Conservation (phyloP, 495 filamentous ascomycete genomes). For the Aspergillus olivimuriae region DNA sequence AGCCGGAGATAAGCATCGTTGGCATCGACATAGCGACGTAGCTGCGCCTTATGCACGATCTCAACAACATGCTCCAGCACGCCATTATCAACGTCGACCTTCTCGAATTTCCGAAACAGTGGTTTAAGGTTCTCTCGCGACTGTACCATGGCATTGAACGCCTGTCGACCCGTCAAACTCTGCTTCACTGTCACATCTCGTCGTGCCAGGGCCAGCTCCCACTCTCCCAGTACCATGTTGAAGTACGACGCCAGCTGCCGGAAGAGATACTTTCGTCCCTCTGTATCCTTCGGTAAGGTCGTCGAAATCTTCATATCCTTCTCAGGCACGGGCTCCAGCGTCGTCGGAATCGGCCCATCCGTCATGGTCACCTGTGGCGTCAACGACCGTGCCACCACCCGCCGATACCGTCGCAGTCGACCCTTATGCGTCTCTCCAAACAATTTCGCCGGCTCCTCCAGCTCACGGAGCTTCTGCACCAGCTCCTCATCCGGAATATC, state of each 20-base stretch:
- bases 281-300: slow-evolving; percentile 49
- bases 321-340: slow-evolving; percentile 68
- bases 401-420: slow-evolving; percentile 62
- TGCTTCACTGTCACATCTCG: slow-evolving; percentile 58
- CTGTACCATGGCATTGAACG: slow-evolving; percentile 71
- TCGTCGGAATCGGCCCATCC: slow-evolving; percentile 62
- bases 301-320: slow-evolving; percentile 76
- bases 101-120: slow-evolving; percentile 85
- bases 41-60: slow-evolving; percentile 86
- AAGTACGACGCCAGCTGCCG: slow-evolving; percentile 90
- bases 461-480: slow-evolving; percentile 53
- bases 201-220: slow-evolving; percentile 69
- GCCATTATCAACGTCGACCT: slow-evolving; percentile 65
- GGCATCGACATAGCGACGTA: slow-evolving; percentile 86
- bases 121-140: slow-evolving; percentile 81
- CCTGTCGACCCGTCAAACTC: slow-evolving; percentile 70
- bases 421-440: slow-evolving; percentile 79
- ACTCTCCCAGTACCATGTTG: slow-evolving; percentile 83
- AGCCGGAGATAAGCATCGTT: slow-evolving; percentile 90
- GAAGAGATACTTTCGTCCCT: slow-evolving; percentile 61
- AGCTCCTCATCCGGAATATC: slow-evolving; percentile 73
- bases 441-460: slow-evolving; percentile 65
- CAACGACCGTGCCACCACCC: slow-evolving; percentile 41
- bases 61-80: slow-evolving; percentile 84
- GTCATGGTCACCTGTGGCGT: slow-evolving; percentile 49